Evolutionary conservation across 2,329 filamentous ascomycete genomes (phyloP).

Genomic region (Fusarium cicatricum): DNA sequence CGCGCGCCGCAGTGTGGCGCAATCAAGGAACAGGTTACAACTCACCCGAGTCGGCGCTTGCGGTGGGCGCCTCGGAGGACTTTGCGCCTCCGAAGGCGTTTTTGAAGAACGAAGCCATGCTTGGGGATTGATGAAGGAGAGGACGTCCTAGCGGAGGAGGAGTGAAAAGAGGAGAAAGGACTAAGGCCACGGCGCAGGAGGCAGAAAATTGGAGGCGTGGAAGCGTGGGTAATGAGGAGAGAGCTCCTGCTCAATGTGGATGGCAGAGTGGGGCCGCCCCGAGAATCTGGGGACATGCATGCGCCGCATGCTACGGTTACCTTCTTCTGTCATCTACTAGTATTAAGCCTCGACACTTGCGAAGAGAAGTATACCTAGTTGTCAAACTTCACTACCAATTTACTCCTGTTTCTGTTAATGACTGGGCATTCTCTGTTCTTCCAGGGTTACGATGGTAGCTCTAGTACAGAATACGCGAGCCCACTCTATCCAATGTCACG

Average conservation of each 20-base stretch:
- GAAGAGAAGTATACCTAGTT: no score
- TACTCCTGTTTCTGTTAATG: neutral
- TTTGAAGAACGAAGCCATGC: slow-evolving; percentile 70
- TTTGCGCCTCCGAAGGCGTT: slow-evolving; percentile 75
- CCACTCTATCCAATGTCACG: neutral
- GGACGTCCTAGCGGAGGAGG: slow-evolving; percentile 28
- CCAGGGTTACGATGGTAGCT: no score
- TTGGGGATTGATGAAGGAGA: slow-evolving; percentile 37
- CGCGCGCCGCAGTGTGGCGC: slow-evolving; percentile 30
- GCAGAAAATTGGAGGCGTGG: slow-evolving; percentile 39
- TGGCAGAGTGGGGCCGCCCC: slow-evolving; percentile 27
- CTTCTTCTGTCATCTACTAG: neutral
- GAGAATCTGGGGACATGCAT: slow-evolving; percentile 37
- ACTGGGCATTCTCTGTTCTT: neutral
- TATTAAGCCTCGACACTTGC: no score
- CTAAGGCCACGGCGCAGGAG: slow-evolving; percentile 36
- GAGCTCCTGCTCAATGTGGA: slow-evolving; percentile 38
- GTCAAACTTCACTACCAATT: no score
- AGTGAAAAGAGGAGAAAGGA: slow-evolving; percentile 24
- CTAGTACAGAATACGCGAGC: neutral
- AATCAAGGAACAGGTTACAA: slow-evolving; percentile 23
- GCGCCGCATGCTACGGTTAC: neutral
- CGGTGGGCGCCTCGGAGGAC: slow-evolving; percentile 53
- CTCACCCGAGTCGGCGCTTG: slow-evolving; percentile 71
- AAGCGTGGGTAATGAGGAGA: slow-evolving; percentile 26